Conservation (phyloP, 1,139 yeast species). For the Tardiomyces digboiensis region DNA sequence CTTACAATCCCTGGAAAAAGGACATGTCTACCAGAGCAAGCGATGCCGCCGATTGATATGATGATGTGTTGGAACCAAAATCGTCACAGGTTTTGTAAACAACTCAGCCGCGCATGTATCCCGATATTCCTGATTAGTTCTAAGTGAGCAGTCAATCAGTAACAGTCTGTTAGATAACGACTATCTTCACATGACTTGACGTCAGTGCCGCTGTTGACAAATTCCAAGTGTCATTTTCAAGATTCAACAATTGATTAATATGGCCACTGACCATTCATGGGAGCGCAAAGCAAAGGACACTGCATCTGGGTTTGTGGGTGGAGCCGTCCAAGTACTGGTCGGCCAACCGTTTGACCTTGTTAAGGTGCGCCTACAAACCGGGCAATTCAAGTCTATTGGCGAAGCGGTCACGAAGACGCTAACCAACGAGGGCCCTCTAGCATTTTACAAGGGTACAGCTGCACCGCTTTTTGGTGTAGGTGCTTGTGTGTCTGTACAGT, state of each 20-base stretch:
- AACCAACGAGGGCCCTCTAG: constrained; percentile 50
- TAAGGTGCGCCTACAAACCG: constrained; percentile 56
- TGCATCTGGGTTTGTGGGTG: constrained; percentile 38
- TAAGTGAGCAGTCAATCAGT: too few relatives aligned
- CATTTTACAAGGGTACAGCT: constrained; percentile 47
- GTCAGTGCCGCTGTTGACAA: not conserved
- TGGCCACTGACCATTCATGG: not conserved
- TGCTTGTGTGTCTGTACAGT: constrained; percentile 64
- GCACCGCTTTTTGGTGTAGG: constrained; percentile 50
- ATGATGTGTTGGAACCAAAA: too few relatives aligned
- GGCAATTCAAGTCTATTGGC: constrained; percentile 38
- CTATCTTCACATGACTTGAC: not conserved
- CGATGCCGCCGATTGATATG: too few relatives aligned
- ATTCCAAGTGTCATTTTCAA: not conserved
- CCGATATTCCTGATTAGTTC: too few relatives aligned
- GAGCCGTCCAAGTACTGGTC: constrained; percentile 61
- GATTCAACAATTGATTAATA: not conserved
- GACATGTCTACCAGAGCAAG: too few relatives aligned
- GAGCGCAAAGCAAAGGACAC: constrained; percentile 51
- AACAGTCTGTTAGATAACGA: too few relatives aligned
- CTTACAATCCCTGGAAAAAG: constrained; percentile 36
- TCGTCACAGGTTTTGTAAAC: too few relatives aligned
- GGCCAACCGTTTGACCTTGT: constrained; percentile 72
- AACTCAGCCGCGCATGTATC: too few relatives aligned
- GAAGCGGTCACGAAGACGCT: constrained; percentile 46